phyloP scores from a whole-genome alignment of 495 filamentous ascomycete species.

The Penicillium turbatum region DNA sequence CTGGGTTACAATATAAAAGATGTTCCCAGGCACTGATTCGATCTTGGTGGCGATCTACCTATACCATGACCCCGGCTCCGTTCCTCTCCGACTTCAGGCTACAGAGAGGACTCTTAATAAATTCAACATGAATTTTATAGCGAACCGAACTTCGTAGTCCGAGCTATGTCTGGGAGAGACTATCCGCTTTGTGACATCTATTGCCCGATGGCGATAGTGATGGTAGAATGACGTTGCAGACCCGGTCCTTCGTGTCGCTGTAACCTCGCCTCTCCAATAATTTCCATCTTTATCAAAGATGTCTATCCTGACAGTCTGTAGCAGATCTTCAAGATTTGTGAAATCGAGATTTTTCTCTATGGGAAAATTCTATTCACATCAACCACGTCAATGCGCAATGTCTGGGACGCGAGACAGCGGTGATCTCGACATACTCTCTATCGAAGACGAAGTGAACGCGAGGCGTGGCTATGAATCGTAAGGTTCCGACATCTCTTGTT shows the following conservation, averaged over 20 bases:
- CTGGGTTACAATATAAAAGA: no score
- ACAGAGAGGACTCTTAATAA: no score
- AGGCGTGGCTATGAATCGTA: constrained; percentile 28
- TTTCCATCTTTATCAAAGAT: neutral
- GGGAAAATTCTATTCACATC: neutral
- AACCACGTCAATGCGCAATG: constrained; percentile 1
- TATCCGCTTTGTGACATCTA: neutral
- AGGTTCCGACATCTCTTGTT: neutral
- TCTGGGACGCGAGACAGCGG: constrained; percentile 12
- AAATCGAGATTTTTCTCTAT: neutral
- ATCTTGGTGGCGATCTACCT: no score
- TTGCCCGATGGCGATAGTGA: neutral
- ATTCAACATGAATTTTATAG: no score
- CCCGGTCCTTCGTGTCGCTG: neutral
- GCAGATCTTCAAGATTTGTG: neutral
- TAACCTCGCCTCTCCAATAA: neutral
- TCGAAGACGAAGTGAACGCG: constrained; percentile 23
- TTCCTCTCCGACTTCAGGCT: no score
- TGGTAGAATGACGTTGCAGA: neutral
- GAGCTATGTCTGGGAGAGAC: neutral
- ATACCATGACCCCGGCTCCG: no score
- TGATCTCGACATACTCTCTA: constrained; percentile 10
- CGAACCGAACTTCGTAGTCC: neutral
- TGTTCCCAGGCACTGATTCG: no score
- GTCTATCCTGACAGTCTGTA: neutral